Percentiles rank a stretch among this genome's conserved stretches.
phyloP scores from a whole-genome alignment of 139 green algal species.

The Chlorella sorokiniana region DNA sequence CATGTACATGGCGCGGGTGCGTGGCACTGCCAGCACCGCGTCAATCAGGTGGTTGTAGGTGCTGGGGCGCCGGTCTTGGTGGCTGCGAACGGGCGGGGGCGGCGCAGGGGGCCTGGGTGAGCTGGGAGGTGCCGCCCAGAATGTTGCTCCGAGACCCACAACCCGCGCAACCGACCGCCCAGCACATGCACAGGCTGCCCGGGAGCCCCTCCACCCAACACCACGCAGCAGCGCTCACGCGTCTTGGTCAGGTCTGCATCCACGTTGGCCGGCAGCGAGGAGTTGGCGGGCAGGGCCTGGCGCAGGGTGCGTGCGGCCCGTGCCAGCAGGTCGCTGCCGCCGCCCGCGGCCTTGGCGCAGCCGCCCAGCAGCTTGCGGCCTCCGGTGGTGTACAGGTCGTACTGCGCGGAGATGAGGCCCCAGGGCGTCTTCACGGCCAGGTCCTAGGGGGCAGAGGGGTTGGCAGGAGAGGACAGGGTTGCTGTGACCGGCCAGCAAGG shows the following conservation, averaged over 20 bases:
- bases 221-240: background rate
- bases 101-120: too few relatives aligned
- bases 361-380: slow-evolving; percentile 11
- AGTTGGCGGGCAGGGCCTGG: slow-evolving; percentile 36
- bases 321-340: background rate
- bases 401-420: slow-evolving; percentile 47
- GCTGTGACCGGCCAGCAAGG: background rate
- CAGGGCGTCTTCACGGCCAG: slow-evolving; percentile 58
- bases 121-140: too few relatives aligned
- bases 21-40: slow-evolving; percentile 67
- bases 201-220: background rate
- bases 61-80: slow-evolving; percentile 50
- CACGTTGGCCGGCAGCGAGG: slow-evolving; percentile 20
- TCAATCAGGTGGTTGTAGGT: slow-evolving; percentile 91
- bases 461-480: background rate
- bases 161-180: too few relatives aligned
- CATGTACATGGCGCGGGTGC: slow-evolving; percentile 86
- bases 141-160: too few relatives aligned
- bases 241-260: slow-evolving; percentile 28
- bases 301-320: slow-evolving; percentile 19
- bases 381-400: slow-evolving; percentile 7
- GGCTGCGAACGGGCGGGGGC: too few relatives aligned
- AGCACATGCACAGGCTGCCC: background rate
- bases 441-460: slow-evolving; percentile 38
- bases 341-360: background rate